These are phyloP conservation scores for Phytophthora boehmeriae DNA, from an alignment of 352 stramenopile species.

Conservation along the genomic window DNA sequence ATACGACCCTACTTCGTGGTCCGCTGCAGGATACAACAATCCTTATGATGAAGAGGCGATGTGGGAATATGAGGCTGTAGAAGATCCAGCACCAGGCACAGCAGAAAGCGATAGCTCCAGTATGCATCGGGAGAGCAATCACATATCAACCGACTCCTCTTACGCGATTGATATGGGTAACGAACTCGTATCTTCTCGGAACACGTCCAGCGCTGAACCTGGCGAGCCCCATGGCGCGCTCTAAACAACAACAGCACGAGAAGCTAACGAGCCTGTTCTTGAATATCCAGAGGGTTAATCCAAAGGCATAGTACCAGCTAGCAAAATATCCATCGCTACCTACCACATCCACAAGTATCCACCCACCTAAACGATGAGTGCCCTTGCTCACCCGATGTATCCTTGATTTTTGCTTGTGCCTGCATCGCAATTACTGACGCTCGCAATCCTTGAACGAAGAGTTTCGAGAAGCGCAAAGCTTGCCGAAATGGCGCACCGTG, in stretches of 20 bases:
- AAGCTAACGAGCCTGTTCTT: conserved; percentile 33
- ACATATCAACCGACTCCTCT: conserved; percentile 53
- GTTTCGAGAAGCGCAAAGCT: conserved; percentile 82
- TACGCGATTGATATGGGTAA: conserved; percentile 60
- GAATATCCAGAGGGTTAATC: conserved; percentile 29
- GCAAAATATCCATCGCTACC: conserved; percentile 12
- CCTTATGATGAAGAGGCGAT: conserved; percentile 10
- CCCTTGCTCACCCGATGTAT: not conserved
- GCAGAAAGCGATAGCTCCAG: conserved; percentile 16
- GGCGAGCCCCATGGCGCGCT: conserved; percentile 23
- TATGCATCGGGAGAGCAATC: conserved; percentile 3
- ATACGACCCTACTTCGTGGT: conserved; percentile 23
- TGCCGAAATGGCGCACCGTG: conserved; percentile 78
- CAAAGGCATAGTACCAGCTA: conserved; percentile 23
- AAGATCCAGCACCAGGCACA: conserved; percentile 8
- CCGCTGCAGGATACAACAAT: conserved; percentile 8
- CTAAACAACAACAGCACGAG: conserved; percentile 23
- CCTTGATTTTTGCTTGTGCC: not conserved
- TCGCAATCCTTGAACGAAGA: conserved; percentile 46
- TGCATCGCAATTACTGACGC: conserved; percentile 17
- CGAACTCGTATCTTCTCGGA: conserved; percentile 27
- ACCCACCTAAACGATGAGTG: conserved; percentile 5
- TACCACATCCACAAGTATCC: conserved; percentile 15
- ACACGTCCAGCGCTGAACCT: conserved; percentile 23
- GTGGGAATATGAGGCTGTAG: conserved; percentile 19